Conservation (phyloP, 331 rosid species). For the Spiraea crenata region DNA sequence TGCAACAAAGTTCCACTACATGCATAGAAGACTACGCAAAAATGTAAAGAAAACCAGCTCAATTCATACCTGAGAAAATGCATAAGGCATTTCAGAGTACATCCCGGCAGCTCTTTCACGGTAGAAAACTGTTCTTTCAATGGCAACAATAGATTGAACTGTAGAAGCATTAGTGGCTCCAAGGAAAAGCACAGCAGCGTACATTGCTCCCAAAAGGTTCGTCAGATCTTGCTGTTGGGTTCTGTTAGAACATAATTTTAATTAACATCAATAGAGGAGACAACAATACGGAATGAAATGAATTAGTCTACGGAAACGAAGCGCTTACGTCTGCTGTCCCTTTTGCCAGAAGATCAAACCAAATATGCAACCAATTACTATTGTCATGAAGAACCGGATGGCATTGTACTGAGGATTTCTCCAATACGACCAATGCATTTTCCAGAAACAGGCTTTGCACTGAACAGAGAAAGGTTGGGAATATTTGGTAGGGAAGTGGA, state of each 20-base stretch:
- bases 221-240: slow-evolving; percentile 34
- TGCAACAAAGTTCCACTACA: too few relatives aligned
- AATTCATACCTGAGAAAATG: slow-evolving; percentile 41
- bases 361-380: slow-evolving; percentile 32
- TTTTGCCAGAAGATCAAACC: slow-evolving; percentile 49
- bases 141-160: slow-evolving; percentile 37
- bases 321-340: slow-evolving; percentile 38
- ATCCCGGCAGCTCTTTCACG: slow-evolving; percentile 53
- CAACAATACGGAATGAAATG: not conserved
- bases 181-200: slow-evolving; percentile 43
- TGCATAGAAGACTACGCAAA: too few relatives aligned
- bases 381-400: slow-evolving; percentile 40
- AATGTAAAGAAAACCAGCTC: not conserved
- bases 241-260: slow-evolving; percentile 21
- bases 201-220: slow-evolving; percentile 48
- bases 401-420: slow-evolving; percentile 48
- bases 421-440: slow-evolving; percentile 50
- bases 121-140: slow-evolving; percentile 51
- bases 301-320: not conserved
- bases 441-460: slow-evolving; percentile 53
- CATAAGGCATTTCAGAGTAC: slow-evolving; percentile 49
- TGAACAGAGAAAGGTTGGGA: slow-evolving; percentile 37
- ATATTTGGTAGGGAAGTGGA: slow-evolving; percentile 42
- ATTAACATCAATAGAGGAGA: not conserved
- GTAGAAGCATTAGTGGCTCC: slow-evolving; percentile 39